Conservation (phyloP, 1,284 basidiomycete genomes). For the Heterobasidion occidentale region DNA sequence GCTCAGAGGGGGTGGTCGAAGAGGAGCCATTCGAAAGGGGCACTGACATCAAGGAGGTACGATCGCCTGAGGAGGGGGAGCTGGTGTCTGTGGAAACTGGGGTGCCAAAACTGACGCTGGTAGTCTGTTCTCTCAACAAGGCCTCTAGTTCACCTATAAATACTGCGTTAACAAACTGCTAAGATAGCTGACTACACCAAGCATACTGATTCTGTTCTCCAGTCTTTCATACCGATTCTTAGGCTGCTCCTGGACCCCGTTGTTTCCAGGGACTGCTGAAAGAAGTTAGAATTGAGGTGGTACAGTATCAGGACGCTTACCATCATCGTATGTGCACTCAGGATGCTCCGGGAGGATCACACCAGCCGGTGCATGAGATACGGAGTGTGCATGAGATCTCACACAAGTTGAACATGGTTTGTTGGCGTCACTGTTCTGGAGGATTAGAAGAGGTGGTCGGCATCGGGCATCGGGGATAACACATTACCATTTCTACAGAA, state of each 20-base stretch:
- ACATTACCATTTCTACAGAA: slow-evolving; percentile 54
- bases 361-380: slow-evolving; percentile 18
- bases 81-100: slow-evolving; percentile 1
- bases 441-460: slow-evolving; percentile 10
- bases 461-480: slow-evolving; percentile 4
- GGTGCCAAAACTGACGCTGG: slow-evolving; percentile 1
- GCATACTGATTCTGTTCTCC: slow-evolving; percentile 60
- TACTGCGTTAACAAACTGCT: slow-evolving; percentile 4
- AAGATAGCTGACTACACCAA: neutral
- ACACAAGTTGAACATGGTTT: slow-evolving; percentile 25
- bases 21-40: neutral
- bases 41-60: neutral
- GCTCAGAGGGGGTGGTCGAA: neutral
- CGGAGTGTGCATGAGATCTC: slow-evolving; percentile 23
- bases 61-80: neutral
- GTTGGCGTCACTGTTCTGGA: slow-evolving; percentile 40
- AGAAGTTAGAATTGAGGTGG: neutral
- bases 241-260: slow-evolving; percentile 34
- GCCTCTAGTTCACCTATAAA: slow-evolving; percentile 54
- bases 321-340: slow-evolving; percentile 23
- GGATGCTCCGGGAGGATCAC: slow-evolving; percentile 15
- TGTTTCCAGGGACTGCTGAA: slow-evolving; percentile 30
- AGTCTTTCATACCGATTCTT: slow-evolving; percentile 53
- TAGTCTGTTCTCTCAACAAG: slow-evolving; percentile 27
- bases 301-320: slow-evolving; percentile 4